A percentile compares a stretch with the other conserved stretches of the same genome.
phyloP scores from a whole-genome alignment of 768 basidiomycete genomes.

The Rhizopogon salebrosus region DNA sequence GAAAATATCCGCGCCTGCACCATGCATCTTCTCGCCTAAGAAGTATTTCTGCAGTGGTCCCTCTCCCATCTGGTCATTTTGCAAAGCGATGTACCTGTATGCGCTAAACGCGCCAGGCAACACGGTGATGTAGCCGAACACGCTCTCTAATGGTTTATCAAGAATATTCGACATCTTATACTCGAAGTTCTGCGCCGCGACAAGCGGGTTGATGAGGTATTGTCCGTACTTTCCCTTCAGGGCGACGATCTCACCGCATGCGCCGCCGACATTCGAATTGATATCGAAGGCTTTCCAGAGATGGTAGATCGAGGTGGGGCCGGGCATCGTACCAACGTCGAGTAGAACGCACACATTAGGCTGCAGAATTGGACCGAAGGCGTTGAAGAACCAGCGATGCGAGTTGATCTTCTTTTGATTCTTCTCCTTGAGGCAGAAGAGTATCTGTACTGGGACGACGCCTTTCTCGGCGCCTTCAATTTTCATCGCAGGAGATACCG shows the following conservation, averaged over 20 bases:
- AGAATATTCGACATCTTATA: slow-evolving; percentile 94
- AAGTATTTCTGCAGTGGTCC: slow-evolving; percentile 96
- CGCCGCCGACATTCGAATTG: slow-evolving; percentile 86
- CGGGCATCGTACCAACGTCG: slow-evolving; percentile 84
- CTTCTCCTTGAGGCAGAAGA: slow-evolving; percentile 89
- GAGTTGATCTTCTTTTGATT: slow-evolving; percentile 97
- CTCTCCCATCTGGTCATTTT: slow-evolving; percentile 78
- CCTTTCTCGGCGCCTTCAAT: slow-evolving; percentile 77
- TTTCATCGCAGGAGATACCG: slow-evolving; percentile 75
- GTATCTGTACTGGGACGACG: slow-evolving; percentile 83
- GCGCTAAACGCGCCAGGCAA: slow-evolving; percentile 91
- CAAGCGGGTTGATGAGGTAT: slow-evolving; percentile 79
- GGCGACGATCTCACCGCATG: slow-evolving; percentile 94
- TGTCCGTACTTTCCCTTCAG: slow-evolving; percentile 80
- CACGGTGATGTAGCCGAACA: slow-evolving; percentile 94
- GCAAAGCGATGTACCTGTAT: slow-evolving; percentile 85
- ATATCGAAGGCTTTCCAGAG: slow-evolving; percentile 94
- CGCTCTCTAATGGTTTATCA: slow-evolving; percentile 84
- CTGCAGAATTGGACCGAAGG: slow-evolving; percentile 74
- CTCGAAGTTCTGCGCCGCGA: slow-evolving; percentile 91
- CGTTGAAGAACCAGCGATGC: slow-evolving; percentile 94
- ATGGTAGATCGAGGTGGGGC: slow-evolving; percentile 85
- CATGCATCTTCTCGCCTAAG: slow-evolving; percentile 93
- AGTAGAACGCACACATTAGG: slow-evolving; percentile 91
- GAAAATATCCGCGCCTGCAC: slow-evolving; percentile 84